Percentiles rank a stretch among this genome's conserved stretches.
These are phyloP conservation scores for Patellifolia procumbens DNA, from an alignment of 179 eudicot genomes.

Conservation along the genomic window DNA sequence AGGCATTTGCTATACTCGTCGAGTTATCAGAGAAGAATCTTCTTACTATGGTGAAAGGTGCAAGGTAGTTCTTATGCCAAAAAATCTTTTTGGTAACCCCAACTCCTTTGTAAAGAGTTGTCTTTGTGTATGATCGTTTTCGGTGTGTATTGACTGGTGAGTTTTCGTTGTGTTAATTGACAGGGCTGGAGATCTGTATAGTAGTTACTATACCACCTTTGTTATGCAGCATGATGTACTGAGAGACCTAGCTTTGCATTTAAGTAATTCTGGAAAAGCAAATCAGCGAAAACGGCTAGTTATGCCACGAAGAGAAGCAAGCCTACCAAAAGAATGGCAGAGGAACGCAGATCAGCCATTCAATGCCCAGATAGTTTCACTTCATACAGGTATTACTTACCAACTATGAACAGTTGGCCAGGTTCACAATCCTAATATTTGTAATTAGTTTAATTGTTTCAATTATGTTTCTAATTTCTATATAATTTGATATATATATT, in stretches of 20 bases:
- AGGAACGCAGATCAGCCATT: conserved; percentile 63
- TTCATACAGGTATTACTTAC: conserved; percentile 63
- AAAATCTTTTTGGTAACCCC: neutral
- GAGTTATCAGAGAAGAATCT: conserved; percentile 85
- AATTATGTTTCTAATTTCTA: too few species aligned
- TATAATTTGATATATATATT: neutral
- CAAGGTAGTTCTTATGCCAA: conserved; percentile 42
- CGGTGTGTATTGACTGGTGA: neutral
- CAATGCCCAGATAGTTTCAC: conserved; percentile 65
- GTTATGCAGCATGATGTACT: conserved; percentile 89
- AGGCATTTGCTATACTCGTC: conserved; percentile 73
- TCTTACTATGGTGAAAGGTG: conserved; percentile 64
- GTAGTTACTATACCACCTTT: conserved; percentile 68
- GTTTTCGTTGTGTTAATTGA: conserved; percentile 15
- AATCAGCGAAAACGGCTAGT: conserved; percentile 60
- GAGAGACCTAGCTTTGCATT: conserved; percentile 82
- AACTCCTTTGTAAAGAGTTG: neutral
- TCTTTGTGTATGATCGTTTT: neutral
- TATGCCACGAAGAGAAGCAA: conserved; percentile 75
- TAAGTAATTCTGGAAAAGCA: conserved; percentile 46
- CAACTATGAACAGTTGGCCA: neutral
- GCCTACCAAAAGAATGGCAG: conserved; percentile 83
- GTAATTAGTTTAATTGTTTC: neutral
- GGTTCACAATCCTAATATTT: neutral
- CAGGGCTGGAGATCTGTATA: conserved; percentile 77